These are phyloP conservation scores for Graphilbum sp. DNA, from an alignment of 2,329 filamentous ascomycete species.

Conservation along the genomic window DNA sequence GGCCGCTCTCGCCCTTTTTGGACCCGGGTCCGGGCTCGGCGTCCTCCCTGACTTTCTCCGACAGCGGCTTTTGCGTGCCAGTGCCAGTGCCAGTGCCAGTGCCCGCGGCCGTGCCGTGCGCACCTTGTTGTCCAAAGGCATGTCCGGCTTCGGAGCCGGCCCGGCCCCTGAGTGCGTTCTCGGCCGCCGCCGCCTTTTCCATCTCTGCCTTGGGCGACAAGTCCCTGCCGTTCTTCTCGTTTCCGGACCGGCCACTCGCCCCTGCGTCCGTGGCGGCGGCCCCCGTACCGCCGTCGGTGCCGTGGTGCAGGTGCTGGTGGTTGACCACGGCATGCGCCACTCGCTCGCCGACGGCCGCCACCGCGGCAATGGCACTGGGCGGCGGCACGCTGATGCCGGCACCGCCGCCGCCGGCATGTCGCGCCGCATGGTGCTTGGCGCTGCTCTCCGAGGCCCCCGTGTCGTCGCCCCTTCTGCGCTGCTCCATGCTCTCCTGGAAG, in stretches of 20 bases:
- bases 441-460: constrained; percentile 12
- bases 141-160: too few relatives aligned
- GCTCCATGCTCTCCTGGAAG: constrained; percentile 53
- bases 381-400: constrained; percentile 27
- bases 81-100: too few relatives aligned
- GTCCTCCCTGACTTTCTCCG: background rate
- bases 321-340: constrained; percentile 10
- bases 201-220: constrained; percentile 13
- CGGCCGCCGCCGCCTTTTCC: constrained; percentile 15
- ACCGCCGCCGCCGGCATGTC: constrained; percentile 10
- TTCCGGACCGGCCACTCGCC: constrained; percentile 27
- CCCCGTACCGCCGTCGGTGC: background rate
- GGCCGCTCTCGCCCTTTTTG: too few relatives aligned
- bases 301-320: background rate
- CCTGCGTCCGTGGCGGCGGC: background rate
- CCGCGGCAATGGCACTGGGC: constrained; percentile 16
- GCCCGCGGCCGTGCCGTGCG: too few relatives aligned
- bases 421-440: constrained; percentile 10
- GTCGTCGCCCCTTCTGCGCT: constrained; percentile 34
- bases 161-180: constrained; percentile 12
- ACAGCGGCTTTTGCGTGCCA: too few relatives aligned
- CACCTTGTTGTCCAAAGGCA: too few relatives aligned
- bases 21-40: background rate
- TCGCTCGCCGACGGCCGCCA: constrained; percentile 21
- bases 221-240: too few relatives aligned